Base-by-base conservation (phyloP, 2,329 filamentous ascomycete genomes). In the Pezicula neosporulosa region DNA sequence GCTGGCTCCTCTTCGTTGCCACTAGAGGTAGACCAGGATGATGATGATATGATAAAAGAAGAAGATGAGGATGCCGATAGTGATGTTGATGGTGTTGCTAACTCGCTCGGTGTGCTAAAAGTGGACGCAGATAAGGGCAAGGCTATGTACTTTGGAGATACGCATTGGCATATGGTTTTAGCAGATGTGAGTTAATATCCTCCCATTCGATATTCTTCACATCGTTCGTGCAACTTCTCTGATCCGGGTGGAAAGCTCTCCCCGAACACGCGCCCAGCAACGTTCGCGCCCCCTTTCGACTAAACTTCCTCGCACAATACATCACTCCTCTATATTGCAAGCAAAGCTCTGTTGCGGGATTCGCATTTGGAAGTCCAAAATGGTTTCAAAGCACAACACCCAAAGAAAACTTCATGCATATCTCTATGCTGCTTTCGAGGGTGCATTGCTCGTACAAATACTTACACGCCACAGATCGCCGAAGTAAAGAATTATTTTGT, bases 401-500 rank as follows among this genome's bases (percentile, higher is more conserved):
- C 12, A 33, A 33, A 13, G 10, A 24, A 4, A 24, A 24, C 24
- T 24, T 24, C 24, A 24, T 24, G 24, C 24, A 4, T 6, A 24
- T 24, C 9, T 33, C 12, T 9, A 33, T 33, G 12, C 12, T 3
- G 30, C 9, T 5, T 33, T 33, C 9, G 9, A 9, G 30, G 30
- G 1, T 7, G 30, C 9, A 33, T 13, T 33, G 12, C 30, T 33
- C 30, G 30, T 33, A 33, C 12, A 10, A 33, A 7, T 33, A 33
- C 30, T 33, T 33, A 33, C 30, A 33, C 10, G n/a, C 12, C 36
- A 12, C 37, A 87, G 80, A 94, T 99, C 57, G 78, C 89, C 9
- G 94, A 99, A 72, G 93, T 99, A 24, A 96, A 93, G 66, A 92
- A 87, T 60, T 97, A 94, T 71, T 97, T 96, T 63, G 72, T 74